Base-by-base conservation (phyloP, 1,139 yeast species). In the Candida neerlandica region DNA sequence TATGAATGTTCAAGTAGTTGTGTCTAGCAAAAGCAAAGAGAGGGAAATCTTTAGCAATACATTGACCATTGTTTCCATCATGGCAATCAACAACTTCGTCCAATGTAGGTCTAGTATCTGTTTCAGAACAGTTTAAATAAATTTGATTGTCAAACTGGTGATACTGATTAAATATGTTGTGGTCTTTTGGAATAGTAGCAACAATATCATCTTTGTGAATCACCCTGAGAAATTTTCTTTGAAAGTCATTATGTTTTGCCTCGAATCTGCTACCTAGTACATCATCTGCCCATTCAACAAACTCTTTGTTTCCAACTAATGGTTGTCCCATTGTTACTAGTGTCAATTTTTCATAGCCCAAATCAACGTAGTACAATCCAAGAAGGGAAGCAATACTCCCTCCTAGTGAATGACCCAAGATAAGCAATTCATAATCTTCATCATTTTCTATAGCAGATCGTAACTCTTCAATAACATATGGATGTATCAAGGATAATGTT, bases 281-380 rank as follows among this genome's bases (percentile, higher is more conserved):
- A 0, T 50, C 30, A 51, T 78, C 77, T 1, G 67, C 69, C 75
- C 79, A 78, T 4, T 56, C 49, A 0, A 69, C 68, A 52, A 80
- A 78, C 6, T 59, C 59, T 6, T 57, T 51, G 54, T 80, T 79
- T 0, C 84, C 84, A 7, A 77, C 56, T 49, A 77, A 64, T 0
- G 84, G 84, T 55, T 77, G 83, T 0, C 84, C 84, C 79, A 79
- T 73, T 0, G 81, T 75, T 41, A 78, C 67, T 41, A 78, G 58
- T 0, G 68, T 60, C 27, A 76, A 37, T 26, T 66, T 62, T 6
- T 65, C 64, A 47, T 60, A 67, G 0, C 77, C 77, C 41, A 67
- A 52, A 51, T 71, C 77, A 15, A 70, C 58, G 44, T 70, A 69
- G 49, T 73, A 72, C 19, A 78, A 58, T 0, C 75, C 72, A 12